phyloP scores from a whole-genome alignment of 345 rosid genomes.

The Salix koriyanagi region DNA sequence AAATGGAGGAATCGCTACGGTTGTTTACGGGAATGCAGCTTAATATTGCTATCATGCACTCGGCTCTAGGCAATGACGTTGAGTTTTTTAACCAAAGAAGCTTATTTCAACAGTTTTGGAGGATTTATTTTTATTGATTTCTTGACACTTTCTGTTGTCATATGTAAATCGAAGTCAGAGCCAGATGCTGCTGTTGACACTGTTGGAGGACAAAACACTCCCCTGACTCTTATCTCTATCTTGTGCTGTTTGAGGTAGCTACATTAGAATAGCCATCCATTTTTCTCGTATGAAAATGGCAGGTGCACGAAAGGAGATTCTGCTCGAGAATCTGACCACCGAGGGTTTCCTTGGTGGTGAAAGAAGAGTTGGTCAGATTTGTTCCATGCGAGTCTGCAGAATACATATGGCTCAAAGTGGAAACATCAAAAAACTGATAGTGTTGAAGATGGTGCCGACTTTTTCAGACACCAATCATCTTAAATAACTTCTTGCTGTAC shows the following conservation, averaged over 20 bases:
- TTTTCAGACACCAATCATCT: constrained; percentile 33
- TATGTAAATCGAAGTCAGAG: background rate
- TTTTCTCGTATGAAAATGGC: constrained; percentile 16
- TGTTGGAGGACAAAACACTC: background rate
- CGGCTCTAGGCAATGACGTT: background rate
- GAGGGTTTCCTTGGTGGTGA: constrained; percentile 74
- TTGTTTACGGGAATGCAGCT: background rate
- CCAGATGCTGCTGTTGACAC: background rate
- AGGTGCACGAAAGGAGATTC: constrained; percentile 87
- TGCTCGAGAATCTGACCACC: constrained; percentile 63
- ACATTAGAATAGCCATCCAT: background rate
- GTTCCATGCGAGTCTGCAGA: constrained; percentile 83
- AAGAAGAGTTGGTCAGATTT: constrained; percentile 72
- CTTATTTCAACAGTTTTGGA: background rate
- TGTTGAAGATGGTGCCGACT: constrained; percentile 88
- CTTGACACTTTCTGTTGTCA: background rate
- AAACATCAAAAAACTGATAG: constrained; percentile 73
- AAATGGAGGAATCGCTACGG: background rate
- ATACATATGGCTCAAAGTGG: constrained; percentile 73
- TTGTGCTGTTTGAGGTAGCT: background rate
- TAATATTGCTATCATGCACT: background rate
- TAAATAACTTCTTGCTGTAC: background rate
- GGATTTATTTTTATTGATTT: background rate
- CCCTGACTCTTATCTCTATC: background rate
- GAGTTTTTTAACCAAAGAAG: background rate